These are phyloP conservation scores for Penicillium occitanis DNA, from an alignment of 2,329 filamentous ascomycete genomes.

Conservation along the genomic window DNA sequence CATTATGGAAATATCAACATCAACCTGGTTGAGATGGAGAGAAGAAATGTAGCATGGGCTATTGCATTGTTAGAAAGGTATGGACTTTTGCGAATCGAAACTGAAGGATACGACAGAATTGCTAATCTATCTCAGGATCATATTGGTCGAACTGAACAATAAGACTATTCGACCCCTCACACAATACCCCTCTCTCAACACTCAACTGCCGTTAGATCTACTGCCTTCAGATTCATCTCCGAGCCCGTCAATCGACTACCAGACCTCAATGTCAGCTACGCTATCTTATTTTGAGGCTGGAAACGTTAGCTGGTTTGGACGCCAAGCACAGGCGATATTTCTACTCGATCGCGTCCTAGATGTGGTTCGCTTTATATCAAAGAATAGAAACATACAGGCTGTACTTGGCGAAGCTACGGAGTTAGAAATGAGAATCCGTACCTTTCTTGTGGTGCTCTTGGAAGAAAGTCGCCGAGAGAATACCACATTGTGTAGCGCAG, in stretches of 20 bases:
- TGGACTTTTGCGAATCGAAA: background rate
- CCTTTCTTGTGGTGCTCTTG: slow-evolving; percentile 4
- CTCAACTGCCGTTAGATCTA: slow-evolving; percentile 6
- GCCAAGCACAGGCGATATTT: slow-evolving; percentile 9
- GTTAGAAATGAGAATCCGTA: slow-evolving; percentile 9
- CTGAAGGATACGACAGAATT: background rate
- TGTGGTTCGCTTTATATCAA: background rate
- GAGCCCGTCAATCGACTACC: background rate
- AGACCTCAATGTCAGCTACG: background rate
- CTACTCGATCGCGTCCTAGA: slow-evolving; percentile 9
- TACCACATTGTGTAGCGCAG: slow-evolving; percentile 13
- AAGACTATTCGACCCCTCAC: background rate
- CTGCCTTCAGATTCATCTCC: background rate
- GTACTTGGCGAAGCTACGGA: background rate
- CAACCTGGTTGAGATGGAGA: slow-evolving; percentile 4
- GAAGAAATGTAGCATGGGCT: slow-evolving; percentile 13
- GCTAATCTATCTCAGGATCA: slow-evolving; percentile 5
- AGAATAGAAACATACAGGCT: background rate
- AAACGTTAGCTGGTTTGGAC: slow-evolving; percentile 10
- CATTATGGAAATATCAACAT: background rate
- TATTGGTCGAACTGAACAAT: slow-evolving; percentile 15
- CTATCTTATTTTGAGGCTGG: slow-evolving; percentile 6
- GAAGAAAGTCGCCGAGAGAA: slow-evolving; percentile 12
- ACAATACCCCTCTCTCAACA: background rate
- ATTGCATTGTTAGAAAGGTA: slow-evolving; percentile 17